Percentiles rank a stretch among this genome's conserved stretches.
phyloP scores from a whole-genome alignment of 169 alveolate genomes.

The Theileria annulata region DNA sequence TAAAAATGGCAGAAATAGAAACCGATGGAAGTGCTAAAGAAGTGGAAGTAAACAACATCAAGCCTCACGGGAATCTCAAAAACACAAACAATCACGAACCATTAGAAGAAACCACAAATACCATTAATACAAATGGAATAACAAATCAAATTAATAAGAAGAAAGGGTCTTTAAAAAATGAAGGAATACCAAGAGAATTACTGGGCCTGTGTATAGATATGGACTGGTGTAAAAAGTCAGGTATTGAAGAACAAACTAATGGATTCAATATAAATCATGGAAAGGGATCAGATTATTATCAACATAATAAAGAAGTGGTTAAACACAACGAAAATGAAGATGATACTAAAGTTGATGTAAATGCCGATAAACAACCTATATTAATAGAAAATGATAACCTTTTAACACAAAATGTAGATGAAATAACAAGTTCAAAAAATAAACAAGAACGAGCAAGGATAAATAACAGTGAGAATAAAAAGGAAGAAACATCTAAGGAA shows the following conservation, averaged over 20 bases:
- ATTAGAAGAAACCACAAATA: neutral
- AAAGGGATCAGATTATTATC: slow-evolving; percentile 13
- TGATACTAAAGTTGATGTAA: neutral
- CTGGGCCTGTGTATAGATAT: slow-evolving; percentile 34
- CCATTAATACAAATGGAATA: neutral
- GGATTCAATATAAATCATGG: neutral
- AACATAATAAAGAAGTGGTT: neutral
- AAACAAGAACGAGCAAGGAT: neutral
- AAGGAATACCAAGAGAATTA: slow-evolving; percentile 29
- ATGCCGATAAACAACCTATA: neutral
- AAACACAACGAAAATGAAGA: neutral
- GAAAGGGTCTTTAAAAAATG: neutral
- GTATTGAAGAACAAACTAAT: neutral
- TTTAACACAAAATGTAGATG: neutral
- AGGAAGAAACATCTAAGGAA: neutral
- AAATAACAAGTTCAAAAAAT: neutral
- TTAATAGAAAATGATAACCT: neutral
- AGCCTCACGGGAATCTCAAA: neutral
- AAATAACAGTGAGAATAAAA: neutral
- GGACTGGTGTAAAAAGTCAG: slow-evolving; percentile 34
- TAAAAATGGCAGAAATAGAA: neutral
- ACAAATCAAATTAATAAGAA: neutral
- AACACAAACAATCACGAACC: neutral
- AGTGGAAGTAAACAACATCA: neutral
- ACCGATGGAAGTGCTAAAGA: neutral